Evolutionary conservation across 108 stramenopile species (phyloP), one percentile per base, ranked within the genome.

Genomic region (Cyclotella kingstonii): DNA sequence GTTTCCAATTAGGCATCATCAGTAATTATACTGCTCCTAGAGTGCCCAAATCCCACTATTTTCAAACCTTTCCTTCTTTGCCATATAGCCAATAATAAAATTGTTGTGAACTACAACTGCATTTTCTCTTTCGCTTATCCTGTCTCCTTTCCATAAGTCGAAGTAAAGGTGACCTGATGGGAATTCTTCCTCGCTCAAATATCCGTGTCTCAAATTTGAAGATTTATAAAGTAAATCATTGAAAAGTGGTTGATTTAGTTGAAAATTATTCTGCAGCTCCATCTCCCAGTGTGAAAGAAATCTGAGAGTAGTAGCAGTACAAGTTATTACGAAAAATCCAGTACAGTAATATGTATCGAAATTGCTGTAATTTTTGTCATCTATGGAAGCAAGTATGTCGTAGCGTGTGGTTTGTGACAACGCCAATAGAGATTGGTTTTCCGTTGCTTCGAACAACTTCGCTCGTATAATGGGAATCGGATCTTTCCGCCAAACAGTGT

Each of bases 61-160:
- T 40, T 70, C 35, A 30, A 70, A 70, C 12, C 69, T 43, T 34
- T 60, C 36, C 25, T 36, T 70, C 52, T 70, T 70, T 15, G 34
- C 45, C 27, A 61, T 60, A 26, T 40, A 27, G 9, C 69, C 69
- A 48, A 70, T 46, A 23, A 70, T 70, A 52, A 45, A 70, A 43
- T 70, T 70, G 28, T 70, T 70, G 49, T 70, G 69, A 4, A 70
- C 69, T 25, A 70, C 69, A 11, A 54, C 18, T 27, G 69, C 31
- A 36, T 46, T 21, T 35, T 44, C 14, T 40, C 36, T 23, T 30
- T 35, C 47, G 43, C 59, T 35, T 47, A 12, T 27, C 12, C n/a
- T 47, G 11, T 29, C 48, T 34, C 35, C 52, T 54, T 31, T 44
- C 51, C 42, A 54, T 45, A 34, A 18, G 19, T 70, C 69, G 38